phyloP scores from a whole-genome alignment of 495 filamentous ascomycete species.

The Trichoderma reesei region DNA sequence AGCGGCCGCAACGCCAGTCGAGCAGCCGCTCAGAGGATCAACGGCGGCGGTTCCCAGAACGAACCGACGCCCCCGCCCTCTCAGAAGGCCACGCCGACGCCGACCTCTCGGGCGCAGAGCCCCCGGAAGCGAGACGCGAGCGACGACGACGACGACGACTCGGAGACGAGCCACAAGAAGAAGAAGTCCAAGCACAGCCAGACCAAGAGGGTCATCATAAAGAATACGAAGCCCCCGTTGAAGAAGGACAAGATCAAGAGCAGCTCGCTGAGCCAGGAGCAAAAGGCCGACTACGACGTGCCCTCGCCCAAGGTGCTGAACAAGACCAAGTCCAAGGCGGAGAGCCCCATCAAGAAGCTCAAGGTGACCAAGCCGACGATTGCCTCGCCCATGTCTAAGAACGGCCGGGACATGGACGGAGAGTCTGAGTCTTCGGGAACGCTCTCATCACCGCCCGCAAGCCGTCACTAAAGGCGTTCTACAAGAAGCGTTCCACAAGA shows the following conservation, averaged over 20 bases:
- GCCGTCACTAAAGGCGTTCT: neutral
- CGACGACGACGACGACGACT: slow-evolving; percentile 34
- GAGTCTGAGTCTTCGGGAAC: slow-evolving; percentile 43
- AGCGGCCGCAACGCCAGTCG: slow-evolving; percentile 59
- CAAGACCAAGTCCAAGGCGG: slow-evolving; percentile 34
- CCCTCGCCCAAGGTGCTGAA: slow-evolving; percentile 31
- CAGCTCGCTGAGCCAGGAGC: slow-evolving; percentile 31
- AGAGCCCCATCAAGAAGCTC: slow-evolving; percentile 38
- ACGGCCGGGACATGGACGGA: slow-evolving; percentile 30
- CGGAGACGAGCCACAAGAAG: slow-evolving; percentile 38
- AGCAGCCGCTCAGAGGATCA: slow-evolving; percentile 45
- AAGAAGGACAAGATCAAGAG: slow-evolving; percentile 41
- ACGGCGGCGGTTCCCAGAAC: slow-evolving; percentile 33
- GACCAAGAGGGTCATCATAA: slow-evolving; percentile 40
- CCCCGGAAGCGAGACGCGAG: slow-evolving; percentile 38
- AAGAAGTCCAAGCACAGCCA: slow-evolving; percentile 40
- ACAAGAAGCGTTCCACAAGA: too few species aligned
- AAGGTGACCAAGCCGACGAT: slow-evolving; percentile 32
- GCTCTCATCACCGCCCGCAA: slow-evolving; percentile 36
- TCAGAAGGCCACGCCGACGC: slow-evolving; percentile 50
- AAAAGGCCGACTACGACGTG: slow-evolving; percentile 29
- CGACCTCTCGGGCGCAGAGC: slow-evolving; percentile 34
- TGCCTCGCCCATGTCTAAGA: slow-evolving; percentile 24
- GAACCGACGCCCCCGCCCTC: slow-evolving; percentile 47
- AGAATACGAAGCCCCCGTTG: slow-evolving; percentile 31